These are phyloP conservation scores for Talaromyces islandicus DNA, from an alignment of 2,329 filamentous ascomycete genomes.

Conservation along the genomic window DNA sequence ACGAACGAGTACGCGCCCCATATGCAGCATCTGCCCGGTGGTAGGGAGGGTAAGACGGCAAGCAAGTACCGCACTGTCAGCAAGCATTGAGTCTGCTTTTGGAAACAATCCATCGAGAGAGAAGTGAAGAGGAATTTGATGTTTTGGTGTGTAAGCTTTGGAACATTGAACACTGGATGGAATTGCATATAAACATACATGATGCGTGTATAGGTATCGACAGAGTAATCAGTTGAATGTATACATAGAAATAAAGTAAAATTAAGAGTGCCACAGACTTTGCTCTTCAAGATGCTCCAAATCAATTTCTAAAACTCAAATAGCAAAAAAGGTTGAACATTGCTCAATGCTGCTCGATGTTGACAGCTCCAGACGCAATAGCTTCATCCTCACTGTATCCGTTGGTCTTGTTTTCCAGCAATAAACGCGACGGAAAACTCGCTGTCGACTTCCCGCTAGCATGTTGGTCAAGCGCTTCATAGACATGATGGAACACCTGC, in stretches of 20 bases:
- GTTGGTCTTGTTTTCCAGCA: not conserved
- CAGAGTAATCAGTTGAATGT: not conserved
- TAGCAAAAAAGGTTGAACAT: not conserved
- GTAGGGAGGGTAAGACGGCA: constrained; percentile 5
- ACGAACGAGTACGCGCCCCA: constrained; percentile 1
- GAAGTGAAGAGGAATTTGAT: not conserved
- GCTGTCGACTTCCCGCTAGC: constrained; percentile 13
- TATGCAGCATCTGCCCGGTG: not conserved
- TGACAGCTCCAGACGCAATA: not conserved
- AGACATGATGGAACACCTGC: constrained; percentile 85
- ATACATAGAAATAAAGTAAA: not conserved
- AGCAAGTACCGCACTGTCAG: constrained; percentile 10
- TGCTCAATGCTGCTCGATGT: not conserved
- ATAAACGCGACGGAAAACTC: not conserved
- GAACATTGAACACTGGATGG: not conserved
- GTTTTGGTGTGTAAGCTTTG: not conserved
- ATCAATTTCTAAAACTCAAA: not conserved
- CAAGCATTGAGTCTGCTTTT: not conserved
- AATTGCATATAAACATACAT: not conserved
- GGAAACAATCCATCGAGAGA: not conserved
- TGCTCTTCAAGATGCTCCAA: not conserved
- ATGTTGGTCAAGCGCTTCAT: constrained; percentile 74
- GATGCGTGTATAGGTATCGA: not conserved
- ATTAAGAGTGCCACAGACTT: not conserved
- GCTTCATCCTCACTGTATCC: not conserved